Percentiles rank a stretch among this genome's conserved stretches.
Evolutionary conservation across 345 rosid genomes (phyloP).

Genomic region (Geranium brycei): DNA sequence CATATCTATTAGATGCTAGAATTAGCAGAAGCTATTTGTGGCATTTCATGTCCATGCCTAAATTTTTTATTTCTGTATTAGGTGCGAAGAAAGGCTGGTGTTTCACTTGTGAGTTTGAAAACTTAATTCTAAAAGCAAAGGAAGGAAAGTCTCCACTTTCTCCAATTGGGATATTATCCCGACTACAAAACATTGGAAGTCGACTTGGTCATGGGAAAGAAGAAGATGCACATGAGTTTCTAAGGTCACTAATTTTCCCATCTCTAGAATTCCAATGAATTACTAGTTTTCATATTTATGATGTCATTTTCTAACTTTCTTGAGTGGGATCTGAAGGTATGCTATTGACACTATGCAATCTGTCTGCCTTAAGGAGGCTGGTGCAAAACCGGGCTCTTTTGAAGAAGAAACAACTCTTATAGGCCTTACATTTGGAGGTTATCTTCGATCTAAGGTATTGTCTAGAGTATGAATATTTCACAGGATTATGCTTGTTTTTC

Average conservation of each 20-base stretch:
- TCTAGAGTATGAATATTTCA: background rate
- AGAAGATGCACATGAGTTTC: slow-evolving; percentile 98
- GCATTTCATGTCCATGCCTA: slow-evolving; percentile 5
- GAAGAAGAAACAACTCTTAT: slow-evolving; percentile 77
- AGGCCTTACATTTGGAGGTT: slow-evolving; percentile 91
- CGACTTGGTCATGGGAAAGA: slow-evolving; percentile 76
- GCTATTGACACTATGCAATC: slow-evolving; percentile 89
- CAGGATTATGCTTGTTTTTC: background rate
- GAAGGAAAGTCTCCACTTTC: slow-evolving; percentile 65
- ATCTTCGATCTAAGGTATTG: slow-evolving; percentile 81
- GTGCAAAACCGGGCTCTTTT: slow-evolving; percentile 24
- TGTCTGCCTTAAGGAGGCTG: slow-evolving; percentile 58
- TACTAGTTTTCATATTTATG: slow-evolving; percentile 2
- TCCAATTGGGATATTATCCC: slow-evolving; percentile 62
- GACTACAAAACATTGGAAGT: slow-evolving; percentile 58
- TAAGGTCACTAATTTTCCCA: slow-evolving; percentile 41
- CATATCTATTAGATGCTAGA: slow-evolving; percentile 6
- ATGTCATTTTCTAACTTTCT: background rate
- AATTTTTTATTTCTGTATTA: slow-evolving; percentile 18
- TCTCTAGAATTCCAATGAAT: background rate
- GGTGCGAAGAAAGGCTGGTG: slow-evolving; percentile 76
- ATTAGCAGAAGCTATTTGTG: slow-evolving; percentile 5
- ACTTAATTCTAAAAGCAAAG: slow-evolving; percentile 52
- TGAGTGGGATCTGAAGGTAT: slow-evolving; percentile 40
- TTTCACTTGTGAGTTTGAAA: slow-evolving; percentile 83